A percentile compares a stretch with the other conserved stretches of the same genome.
Conservation (phyloP, 257 asterid species). For the Plantago elongata region DNA sequence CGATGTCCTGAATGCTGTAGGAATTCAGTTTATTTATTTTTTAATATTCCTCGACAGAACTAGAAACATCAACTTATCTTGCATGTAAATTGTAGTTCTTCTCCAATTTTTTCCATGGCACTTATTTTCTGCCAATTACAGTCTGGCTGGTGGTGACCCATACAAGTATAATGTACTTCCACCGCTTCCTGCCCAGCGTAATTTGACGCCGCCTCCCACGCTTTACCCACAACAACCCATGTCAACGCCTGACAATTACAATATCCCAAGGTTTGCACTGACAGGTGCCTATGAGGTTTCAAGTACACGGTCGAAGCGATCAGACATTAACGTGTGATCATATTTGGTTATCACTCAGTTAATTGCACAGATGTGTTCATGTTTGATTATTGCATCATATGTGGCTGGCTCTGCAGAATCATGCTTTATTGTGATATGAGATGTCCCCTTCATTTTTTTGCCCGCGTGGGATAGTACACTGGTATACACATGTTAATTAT, state of each 20-base stretch:
- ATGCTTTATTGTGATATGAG: neutral
- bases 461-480: neutral
- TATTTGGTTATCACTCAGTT: slow-evolving; percentile 6
- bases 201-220: slow-evolving; percentile 93
- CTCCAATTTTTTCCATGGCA: neutral
- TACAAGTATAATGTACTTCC: slow-evolving; percentile 76
- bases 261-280: slow-evolving; percentile 57
- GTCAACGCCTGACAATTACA: slow-evolving; percentile 78
- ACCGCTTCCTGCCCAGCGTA: slow-evolving; percentile 92
- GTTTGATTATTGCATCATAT: neutral
- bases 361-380: neutral
- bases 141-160: slow-evolving; percentile 49
- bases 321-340: slow-evolving; percentile 68
- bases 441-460: neutral
- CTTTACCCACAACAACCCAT: slow-evolving; percentile 97
- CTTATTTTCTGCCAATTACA: slow-evolving; percentile 25
- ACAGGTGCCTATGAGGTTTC: slow-evolving; percentile 38
- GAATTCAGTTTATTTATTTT: slow-evolving; percentile 1
- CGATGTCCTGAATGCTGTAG: neutral
- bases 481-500: slow-evolving; percentile 1
- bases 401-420: slow-evolving; percentile 4
- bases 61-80: neutral
- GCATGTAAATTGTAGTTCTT: neutral
- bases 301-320: slow-evolving; percentile 62
- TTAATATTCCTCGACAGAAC: neutral